Percentiles rank a stretch among this genome's conserved stretches.
Conservation (phyloP, 2,329 filamentous ascomycete genomes). For the Boeremia exigua region DNA sequence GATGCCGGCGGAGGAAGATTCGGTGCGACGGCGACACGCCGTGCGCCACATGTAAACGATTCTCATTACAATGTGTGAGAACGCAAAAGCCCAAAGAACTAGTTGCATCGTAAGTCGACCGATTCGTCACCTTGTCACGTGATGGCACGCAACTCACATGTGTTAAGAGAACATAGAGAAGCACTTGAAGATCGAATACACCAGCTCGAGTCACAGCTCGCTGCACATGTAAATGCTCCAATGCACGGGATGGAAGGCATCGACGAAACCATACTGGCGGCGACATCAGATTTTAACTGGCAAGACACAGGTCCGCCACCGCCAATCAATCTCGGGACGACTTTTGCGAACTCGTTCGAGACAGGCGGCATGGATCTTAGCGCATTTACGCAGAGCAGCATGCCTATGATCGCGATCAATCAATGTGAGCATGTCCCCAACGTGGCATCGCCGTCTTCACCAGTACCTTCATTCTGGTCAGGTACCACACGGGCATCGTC, state of each 20-base stretch:
- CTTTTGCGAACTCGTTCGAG: slow-evolving; percentile 33
- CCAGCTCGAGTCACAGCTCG: slow-evolving; percentile 45
- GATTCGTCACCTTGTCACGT: slow-evolving; percentile 29
- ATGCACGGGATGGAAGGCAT: slow-evolving; percentile 47
- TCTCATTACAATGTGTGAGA: slow-evolving; percentile 45
- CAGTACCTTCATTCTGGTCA: slow-evolving; percentile 48
- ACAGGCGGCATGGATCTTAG: slow-evolving; percentile 1
- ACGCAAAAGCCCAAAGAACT: slow-evolving; percentile 46
- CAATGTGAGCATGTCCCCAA: slow-evolving; percentile 45
- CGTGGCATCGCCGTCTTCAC: slow-evolving; percentile 39
- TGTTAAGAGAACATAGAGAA: slow-evolving; percentile 43
- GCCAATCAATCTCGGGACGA: slow-evolving; percentile 35
- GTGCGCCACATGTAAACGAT: slow-evolving; percentile 47
- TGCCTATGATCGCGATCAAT: slow-evolving; percentile 46
- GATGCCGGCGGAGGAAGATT: slow-evolving; percentile 46
- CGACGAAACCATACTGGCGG: slow-evolving; percentile 35
- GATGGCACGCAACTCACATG: slow-evolving; percentile 22
- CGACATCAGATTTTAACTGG: slow-evolving; percentile 40
- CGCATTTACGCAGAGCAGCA: slow-evolving; percentile 30
- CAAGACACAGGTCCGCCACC: slow-evolving; percentile 34
- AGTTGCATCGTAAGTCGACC: slow-evolving; percentile 43
- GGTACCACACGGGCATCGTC: slow-evolving; percentile 46
- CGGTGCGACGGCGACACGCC: slow-evolving; percentile 47
- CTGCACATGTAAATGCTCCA: slow-evolving; percentile 43
- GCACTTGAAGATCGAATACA: slow-evolving; percentile 47